Evolutionary conservation across 305 asterid species (phyloP), one percentile per base, ranked within the genome.

Genomic region (Fraxinus floribunda): DNA sequence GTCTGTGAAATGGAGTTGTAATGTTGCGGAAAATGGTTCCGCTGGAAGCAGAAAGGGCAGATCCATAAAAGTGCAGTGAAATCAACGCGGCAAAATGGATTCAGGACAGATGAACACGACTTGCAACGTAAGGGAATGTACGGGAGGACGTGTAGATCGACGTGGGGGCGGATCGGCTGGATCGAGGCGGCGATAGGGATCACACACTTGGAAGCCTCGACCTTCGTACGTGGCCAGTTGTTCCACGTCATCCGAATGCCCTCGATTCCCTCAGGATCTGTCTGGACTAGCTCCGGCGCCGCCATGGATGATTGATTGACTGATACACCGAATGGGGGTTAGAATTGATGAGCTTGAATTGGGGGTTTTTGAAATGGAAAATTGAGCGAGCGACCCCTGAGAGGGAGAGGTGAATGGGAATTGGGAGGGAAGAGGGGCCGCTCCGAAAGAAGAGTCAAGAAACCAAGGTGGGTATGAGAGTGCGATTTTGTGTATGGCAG

Each of bases 231-330:
- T 26, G 99, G 99, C 98, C 98, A 94, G 80, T 87, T 86, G 55
- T 84, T 88, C 98, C 98, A 96, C 22, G 98, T 90, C 98, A 96
- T 96, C n/a, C 98, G 92, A 55, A 96, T 92, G 24, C 96, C 97
- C 83, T 96, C 99, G 32, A 94, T 91, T 34, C 98, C 98, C 85
- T 96, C 99, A 0, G 97, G 95, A 86, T 96, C 98, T 78, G 90
- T 88, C 55, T 90, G 98, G 39, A 94, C 94, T 76, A 92, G 88
- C 93, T 96, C 99, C 88, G 97, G 91, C 87, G 97, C 93, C 82
- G 95, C 94, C 81, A 76, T 77, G 30, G 79, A 35, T 29, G 72
- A 44, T 11, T 49, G 66, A 70, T 7, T 44, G 72, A 36, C 5
- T 15, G 49, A 57, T 22, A 66, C 30, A 60, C 24, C 66, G 7